These are phyloP conservation scores for Asclepias syriaca DNA, from an alignment of 257 asterid species.

Conservation along the genomic window DNA sequence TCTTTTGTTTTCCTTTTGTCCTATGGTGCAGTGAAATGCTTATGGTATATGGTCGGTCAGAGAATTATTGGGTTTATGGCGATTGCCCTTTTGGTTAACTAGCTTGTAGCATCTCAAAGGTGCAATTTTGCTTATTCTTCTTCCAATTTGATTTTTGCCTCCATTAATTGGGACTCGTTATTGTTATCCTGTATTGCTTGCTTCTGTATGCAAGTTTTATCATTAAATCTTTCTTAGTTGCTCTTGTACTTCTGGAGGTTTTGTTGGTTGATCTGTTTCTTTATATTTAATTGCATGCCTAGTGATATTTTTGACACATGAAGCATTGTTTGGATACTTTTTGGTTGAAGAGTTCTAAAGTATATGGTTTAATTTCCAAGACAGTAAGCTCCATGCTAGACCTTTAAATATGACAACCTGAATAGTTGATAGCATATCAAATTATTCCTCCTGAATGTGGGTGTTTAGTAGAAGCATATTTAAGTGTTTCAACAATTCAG, in stretches of 20 bases:
- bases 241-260: background rate
- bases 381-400: background rate
- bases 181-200: background rate
- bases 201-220: background rate
- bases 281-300: background rate
- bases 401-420: no score
- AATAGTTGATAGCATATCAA: background rate
- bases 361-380: background rate
- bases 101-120: constrained; percentile 34
- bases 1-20: constrained; percentile 12
- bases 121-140: constrained; percentile 15
- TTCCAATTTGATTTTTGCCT: background rate
- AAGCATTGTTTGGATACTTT: background rate
- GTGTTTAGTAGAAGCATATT: background rate
- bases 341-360: background rate
- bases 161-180: background rate
- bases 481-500: background rate
- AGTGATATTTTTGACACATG: background rate
- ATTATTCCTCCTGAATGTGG: background rate
- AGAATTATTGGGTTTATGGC: constrained; percentile 27
- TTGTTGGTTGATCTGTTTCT: background rate
- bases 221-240: background rate
- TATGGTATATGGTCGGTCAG: constrained; percentile 56
- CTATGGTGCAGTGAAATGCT: constrained; percentile 62
- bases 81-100: constrained; percentile 24